Evolutionary conservation across 306 rosid species (phyloP).

Genomic region (Betula pendula): DNA sequence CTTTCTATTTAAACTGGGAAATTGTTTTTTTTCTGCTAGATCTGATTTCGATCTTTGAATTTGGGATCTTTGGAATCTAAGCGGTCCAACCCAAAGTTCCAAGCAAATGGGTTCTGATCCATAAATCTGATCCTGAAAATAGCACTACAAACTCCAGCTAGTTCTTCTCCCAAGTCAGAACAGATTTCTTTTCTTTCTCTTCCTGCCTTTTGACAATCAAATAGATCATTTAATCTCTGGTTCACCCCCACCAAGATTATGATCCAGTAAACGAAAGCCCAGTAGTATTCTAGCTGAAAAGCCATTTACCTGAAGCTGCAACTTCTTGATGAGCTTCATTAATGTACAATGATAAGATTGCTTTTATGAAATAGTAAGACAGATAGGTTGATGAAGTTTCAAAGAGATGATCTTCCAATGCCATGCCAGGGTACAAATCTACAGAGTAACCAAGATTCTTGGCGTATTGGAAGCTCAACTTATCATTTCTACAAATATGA

Average conservation of each 20-base stretch:
- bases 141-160: background rate
- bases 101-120: background rate
- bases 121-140: background rate
- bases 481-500: background rate
- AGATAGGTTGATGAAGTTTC: slow-evolving; percentile 4
- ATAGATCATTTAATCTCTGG: background rate
- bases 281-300: no score
- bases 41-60: background rate
- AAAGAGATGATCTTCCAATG: slow-evolving; percentile 2
- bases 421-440: background rate
- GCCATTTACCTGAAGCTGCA: background rate
- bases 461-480: slow-evolving; percentile 6
- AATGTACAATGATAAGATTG: background rate
- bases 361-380: background rate
- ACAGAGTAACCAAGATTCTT: slow-evolving; percentile 6
- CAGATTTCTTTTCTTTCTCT: background rate
- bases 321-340: background rate
- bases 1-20: background rate
- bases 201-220: background rate
- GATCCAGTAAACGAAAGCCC: background rate
- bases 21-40: no score
- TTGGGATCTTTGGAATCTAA: no score
- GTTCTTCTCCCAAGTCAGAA: background rate
- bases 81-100: background rate
- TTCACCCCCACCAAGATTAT: background rate